Base-by-base conservation (phyloP, 768 basidiomycete genomes). In the Hysterangium stoloniferum region DNA sequence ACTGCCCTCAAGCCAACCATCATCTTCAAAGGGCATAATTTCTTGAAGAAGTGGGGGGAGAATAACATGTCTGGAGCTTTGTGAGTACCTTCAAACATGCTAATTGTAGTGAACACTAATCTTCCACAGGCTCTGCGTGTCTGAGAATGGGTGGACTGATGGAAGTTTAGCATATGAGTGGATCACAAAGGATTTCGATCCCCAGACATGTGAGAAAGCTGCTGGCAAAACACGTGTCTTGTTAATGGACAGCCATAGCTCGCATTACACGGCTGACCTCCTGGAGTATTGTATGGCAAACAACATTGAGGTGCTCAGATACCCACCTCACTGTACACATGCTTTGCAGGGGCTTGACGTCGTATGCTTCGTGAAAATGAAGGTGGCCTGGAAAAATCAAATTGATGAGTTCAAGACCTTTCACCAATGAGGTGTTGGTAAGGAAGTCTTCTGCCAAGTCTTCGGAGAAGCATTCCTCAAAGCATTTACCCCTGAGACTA, bases 211-310 rank as follows among this genome's bases (percentile, higher is more conserved):
- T 8, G 59, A 54, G 9, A 72, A 74, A 52, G 66, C 65, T 5
- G 50, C 48, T 11, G 65, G 66, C 3, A 36, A 54, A 5, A 41
- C 55, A 9, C 53, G 59, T 0, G 52, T 73, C 1, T 69, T 78
- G 8, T 54, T 71, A 9, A 63, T 77, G 9, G 71, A 77, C 62
- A 70, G 76, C 0, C 75, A 78, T 48, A 66, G 61, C 44, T 75
- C 70, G 0, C 74, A 77, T 49, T 70, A 66, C 50, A 68, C 64
- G 3, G 41, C 48, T 4, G 60, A 48, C 5, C 71, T 76, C 50
- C 66, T 78, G 15, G 48, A 62, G 9, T 70, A 70, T 59, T 69
- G 70, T 0, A 45, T 56, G 1, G 42, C 57, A 0, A 46, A 73
- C 52, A 58, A 64, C 1, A 75, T 77, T n/a, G 51, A 63, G 19